Percentiles rank a stretch among this genome's conserved stretches.
phyloP scores from a whole-genome alignment of 2,329 filamentous ascomycete genomes.

The Neofusicoccum parvum region DNA sequence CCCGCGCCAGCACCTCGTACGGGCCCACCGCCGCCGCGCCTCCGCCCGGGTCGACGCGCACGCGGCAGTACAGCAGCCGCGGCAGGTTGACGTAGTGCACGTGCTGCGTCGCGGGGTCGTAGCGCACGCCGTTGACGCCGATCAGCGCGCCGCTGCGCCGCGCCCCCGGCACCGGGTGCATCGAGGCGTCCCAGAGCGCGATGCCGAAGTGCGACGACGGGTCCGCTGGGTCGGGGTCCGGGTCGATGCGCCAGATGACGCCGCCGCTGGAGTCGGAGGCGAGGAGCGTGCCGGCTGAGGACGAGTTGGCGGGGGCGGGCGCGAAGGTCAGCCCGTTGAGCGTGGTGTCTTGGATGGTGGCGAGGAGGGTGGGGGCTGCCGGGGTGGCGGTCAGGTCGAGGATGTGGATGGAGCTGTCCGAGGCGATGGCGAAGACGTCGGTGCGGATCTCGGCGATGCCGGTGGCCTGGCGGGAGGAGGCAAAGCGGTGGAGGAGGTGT shows the following conservation, averaged over 20 bases:
- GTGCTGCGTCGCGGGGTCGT: no score
- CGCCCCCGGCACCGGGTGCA: no score
- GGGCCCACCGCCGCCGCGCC: no score
- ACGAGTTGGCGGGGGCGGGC: neutral
- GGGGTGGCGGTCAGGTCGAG: neutral
- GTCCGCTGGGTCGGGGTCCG: no score
- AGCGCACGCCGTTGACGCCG: no score
- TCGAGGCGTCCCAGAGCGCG: no score
- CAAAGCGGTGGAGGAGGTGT: slow-evolving; percentile 34
- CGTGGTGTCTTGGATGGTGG: slow-evolving; percentile 22
- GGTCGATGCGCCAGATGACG: slow-evolving; percentile 32
- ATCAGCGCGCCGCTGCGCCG: no score
- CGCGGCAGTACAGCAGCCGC: no score
- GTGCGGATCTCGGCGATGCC: slow-evolving; percentile 40
- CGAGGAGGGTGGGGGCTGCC: slow-evolving; percentile 22
- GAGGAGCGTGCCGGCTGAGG: slow-evolving; percentile 28
- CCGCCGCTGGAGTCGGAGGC: slow-evolving; percentile 46
- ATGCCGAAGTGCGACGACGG: no score
- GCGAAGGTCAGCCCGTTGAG: slow-evolving; percentile 30
- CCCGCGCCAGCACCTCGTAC: no score
- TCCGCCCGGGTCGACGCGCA: no score
- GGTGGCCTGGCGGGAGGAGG: slow-evolving; percentile 26
- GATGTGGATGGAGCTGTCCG: neutral
- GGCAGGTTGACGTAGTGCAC: no score
- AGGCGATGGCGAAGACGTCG: slow-evolving; percentile 37